phyloP scores from a whole-genome alignment of 1,284 basidiomycete species.

The Ustilago esculenta region DNA sequence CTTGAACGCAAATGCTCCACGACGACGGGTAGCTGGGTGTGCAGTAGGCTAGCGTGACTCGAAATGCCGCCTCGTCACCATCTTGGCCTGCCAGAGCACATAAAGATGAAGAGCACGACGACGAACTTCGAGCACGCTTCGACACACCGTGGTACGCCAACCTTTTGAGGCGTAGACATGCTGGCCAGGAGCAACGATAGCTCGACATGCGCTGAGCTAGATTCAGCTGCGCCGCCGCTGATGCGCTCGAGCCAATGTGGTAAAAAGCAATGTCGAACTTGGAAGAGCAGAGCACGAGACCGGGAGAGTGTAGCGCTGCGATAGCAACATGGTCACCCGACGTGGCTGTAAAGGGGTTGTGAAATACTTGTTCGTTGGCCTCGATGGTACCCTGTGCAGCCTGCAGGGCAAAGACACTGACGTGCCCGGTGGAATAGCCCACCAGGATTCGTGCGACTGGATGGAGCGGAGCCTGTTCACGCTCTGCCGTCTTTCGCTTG shows the following conservation, averaged over 20 bases:
- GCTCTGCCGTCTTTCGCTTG: conserved; percentile 10
- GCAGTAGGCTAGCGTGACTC: conserved; percentile 59
- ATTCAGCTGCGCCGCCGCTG: neutral
- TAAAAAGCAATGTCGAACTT: conserved; percentile 56
- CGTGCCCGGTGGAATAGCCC: conserved; percentile 60
- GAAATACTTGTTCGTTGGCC: conserved; percentile 17
- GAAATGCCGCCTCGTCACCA: conserved; percentile 30
- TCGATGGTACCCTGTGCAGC: neutral
- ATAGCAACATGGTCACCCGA: conserved; percentile 15
- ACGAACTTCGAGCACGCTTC: conserved; percentile 13
- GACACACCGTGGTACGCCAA: conserved; percentile 44
- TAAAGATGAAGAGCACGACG: neutral
- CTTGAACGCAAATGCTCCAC: conserved; percentile 63
- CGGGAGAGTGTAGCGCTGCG: conserved; percentile 50
- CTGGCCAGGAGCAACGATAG: conserved; percentile 44
- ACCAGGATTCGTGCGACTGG: conserved; percentile 35
- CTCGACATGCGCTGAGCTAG: conserved; percentile 36
- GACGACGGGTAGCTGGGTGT: conserved; percentile 57
- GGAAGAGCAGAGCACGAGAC: conserved; percentile 61
- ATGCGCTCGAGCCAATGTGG: conserved; percentile 5
- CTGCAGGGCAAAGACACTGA: conserved; percentile 53
- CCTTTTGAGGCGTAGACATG: conserved; percentile 41
- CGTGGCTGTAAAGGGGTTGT: neutral
- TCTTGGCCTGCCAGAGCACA: neutral
- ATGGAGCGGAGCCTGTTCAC: neutral